phyloP scores from a whole-genome alignment of 495 filamentous ascomycete genomes.

The Aspergillus bertholletiae region DNA sequence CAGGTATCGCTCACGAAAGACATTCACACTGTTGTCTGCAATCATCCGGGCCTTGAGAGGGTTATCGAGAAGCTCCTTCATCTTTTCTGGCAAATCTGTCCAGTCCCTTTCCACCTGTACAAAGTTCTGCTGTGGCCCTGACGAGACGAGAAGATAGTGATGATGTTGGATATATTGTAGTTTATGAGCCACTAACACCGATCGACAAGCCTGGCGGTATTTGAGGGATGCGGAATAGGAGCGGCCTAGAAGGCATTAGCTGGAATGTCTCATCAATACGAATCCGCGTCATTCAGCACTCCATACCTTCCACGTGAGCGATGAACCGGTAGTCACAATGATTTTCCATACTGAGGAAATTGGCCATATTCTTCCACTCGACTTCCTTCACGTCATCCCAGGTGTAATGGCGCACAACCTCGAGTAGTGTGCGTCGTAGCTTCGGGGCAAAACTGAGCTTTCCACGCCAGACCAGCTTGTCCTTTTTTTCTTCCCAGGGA shows the following conservation, averaged over 20 bases:
- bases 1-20: slow-evolving; percentile 56
- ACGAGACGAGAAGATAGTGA: slow-evolving; percentile 35
- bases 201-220: slow-evolving; percentile 59
- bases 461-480: slow-evolving; percentile 68
- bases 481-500: slow-evolving; percentile 47
- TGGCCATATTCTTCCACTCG: slow-evolving; percentile 39
- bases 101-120: slow-evolving; percentile 57
- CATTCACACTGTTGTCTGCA: slow-evolving; percentile 50
- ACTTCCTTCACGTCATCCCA: slow-evolving; percentile 57
- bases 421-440: slow-evolving; percentile 46
- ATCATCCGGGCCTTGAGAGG: slow-evolving; percentile 45
- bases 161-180: slow-evolving; percentile 47
- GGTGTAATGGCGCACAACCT: slow-evolving; percentile 40
- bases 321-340: slow-evolving; percentile 58
- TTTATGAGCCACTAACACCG: slow-evolving; percentile 51
- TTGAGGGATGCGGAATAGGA: slow-evolving; percentile 55
- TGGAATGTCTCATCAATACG: not conserved
- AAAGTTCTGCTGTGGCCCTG: slow-evolving; percentile 58
- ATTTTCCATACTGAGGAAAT: slow-evolving; percentile 47
- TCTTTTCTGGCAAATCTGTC: slow-evolving; percentile 50
- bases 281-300: not conserved
- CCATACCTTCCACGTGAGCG: slow-evolving; percentile 56
- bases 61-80: slow-evolving; percentile 44
- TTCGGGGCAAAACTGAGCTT: slow-evolving; percentile 41
- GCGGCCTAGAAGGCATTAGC: slow-evolving; percentile 35